Evolutionary conservation across 164 flowering plant species (phyloP).

Genomic region (Berberis vulgaris): DNA sequence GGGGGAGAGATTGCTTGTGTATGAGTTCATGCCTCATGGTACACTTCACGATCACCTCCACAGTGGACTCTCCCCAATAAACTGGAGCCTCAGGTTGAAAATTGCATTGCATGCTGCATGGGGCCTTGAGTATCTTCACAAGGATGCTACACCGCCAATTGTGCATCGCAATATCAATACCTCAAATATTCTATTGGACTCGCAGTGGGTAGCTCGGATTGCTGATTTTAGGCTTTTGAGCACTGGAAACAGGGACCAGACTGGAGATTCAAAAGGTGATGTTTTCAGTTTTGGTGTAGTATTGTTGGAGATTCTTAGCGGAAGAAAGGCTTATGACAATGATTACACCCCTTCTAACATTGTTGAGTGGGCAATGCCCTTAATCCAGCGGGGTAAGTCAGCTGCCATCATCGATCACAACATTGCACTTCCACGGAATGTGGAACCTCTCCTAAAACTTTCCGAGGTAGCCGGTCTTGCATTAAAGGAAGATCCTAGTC

Average conservation of each 20-base stretch:
- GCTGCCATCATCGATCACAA: slow-evolving; percentile 64
- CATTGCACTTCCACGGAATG: slow-evolving; percentile 65
- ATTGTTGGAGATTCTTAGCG: slow-evolving; percentile 71
- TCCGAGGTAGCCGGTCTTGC: slow-evolving; percentile 74
- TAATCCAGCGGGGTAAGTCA: slow-evolving; percentile 59
- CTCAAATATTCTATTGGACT: slow-evolving; percentile 70
- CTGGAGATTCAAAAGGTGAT: slow-evolving; percentile 38
- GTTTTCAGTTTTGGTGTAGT: slow-evolving; percentile 71
- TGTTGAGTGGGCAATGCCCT: slow-evolving; percentile 78
- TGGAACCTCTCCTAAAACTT: slow-evolving; percentile 73
- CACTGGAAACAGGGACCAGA: slow-evolving; percentile 32
- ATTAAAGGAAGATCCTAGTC: slow-evolving; percentile 44
- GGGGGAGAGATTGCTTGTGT: slow-evolving; percentile 80
- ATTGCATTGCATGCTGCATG: slow-evolving; percentile 65
- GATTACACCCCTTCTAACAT: slow-evolving; percentile 53
- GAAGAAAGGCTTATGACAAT: slow-evolving; percentile 69
- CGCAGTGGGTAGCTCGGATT: slow-evolving; percentile 64
- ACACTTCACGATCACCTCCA: slow-evolving; percentile 77
- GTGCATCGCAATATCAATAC: slow-evolving; percentile 61
- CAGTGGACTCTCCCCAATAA: slow-evolving; percentile 55
- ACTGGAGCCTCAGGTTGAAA: slow-evolving; percentile 57
- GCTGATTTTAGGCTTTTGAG: slow-evolving; percentile 60
- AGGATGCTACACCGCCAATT: slow-evolving; percentile 45
- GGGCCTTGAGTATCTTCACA: slow-evolving; percentile 80
- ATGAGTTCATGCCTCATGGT: slow-evolving; percentile 80